Conservation (phyloP, 177 flowering plant species). For the Telopea speciosissima region DNA sequence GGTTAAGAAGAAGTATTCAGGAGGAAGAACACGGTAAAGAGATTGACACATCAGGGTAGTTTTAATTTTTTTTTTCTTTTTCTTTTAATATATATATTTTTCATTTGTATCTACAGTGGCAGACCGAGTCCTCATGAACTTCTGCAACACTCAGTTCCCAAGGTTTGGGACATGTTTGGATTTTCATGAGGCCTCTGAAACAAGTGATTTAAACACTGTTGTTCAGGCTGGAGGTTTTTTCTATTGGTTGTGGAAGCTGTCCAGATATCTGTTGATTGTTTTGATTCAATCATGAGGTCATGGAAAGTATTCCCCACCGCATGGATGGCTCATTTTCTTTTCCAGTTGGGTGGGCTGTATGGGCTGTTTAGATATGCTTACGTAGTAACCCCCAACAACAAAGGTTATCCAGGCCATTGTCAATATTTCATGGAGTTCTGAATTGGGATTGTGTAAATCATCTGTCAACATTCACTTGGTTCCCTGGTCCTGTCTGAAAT, state of each 20-base stretch:
- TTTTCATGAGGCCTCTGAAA: slow-evolving; percentile 12
- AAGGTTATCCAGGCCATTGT: background rate
- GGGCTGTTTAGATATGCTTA: slow-evolving; percentile 3
- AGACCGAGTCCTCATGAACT: slow-evolving; percentile 5
- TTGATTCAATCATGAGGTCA: slow-evolving; percentile 3
- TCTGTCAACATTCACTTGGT: background rate
- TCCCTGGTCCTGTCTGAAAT: background rate
- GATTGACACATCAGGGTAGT: slow-evolving; percentile 36
- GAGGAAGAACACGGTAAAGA: slow-evolving; percentile 72
- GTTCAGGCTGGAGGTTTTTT: background rate
- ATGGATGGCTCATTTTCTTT: background rate
- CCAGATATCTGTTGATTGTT: background rate
- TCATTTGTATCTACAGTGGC: background rate
- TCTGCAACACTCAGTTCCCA: slow-evolving; percentile 8
- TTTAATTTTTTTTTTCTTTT: background rate
- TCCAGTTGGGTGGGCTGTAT: background rate
- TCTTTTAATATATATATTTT: no score
- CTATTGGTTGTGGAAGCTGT: background rate
- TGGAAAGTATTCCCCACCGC: background rate
- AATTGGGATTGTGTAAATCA: background rate
- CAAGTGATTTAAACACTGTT: background rate
- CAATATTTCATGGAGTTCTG: no score
- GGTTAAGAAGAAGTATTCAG: slow-evolving; percentile 50
- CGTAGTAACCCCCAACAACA: background rate
- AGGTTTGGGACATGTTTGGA: background rate